Percentiles rank a stretch among this genome's conserved stretches.
Evolutionary conservation across 768 basidiomycete genomes (phyloP).

Genomic region (Pleurotus tuoliensis): DNA sequence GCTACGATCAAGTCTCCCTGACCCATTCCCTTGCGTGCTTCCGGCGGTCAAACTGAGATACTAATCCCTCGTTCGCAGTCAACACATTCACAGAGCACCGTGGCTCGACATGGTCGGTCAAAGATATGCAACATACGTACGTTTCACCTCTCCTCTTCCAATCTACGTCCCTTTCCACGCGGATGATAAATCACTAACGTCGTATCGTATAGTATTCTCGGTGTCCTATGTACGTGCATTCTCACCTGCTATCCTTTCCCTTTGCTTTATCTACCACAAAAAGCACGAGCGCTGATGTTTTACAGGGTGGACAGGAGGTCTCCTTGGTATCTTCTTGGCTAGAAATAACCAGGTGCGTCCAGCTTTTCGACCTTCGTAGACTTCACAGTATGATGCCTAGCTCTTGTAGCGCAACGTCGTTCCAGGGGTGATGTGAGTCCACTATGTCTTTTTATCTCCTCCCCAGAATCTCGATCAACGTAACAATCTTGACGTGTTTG

Average conservation of each 20-base stretch:
- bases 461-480: neutral
- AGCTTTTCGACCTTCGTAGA: neutral
- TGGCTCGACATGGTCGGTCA: constrained; percentile 76
- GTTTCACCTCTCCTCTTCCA: constrained; percentile 20
- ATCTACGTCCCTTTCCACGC: no score
- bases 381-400: neutral
- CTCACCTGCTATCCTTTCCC: neutral
- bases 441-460: neutral
- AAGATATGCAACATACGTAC: constrained; percentile 94
- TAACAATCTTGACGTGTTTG: no score
- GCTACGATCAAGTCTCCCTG: no score
- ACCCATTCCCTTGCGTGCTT: neutral
- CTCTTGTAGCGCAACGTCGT: constrained; percentile 64
- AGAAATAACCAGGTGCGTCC: constrained; percentile 66
- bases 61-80: constrained; percentile 37
- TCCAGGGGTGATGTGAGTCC: constrained; percentile 70
- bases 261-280: neutral
- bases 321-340: constrained; percentile 81
- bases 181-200: no score
- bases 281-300: constrained; percentile 3
- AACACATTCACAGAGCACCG: constrained; percentile 94
- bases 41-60: neutral
- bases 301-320: constrained; percentile 88
- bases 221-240: constrained; percentile 56
- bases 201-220: constrained; percentile 50